phyloP scores from a whole-genome alignment of 2,329 filamentous ascomycete species.

The Eutypa lata region DNA sequence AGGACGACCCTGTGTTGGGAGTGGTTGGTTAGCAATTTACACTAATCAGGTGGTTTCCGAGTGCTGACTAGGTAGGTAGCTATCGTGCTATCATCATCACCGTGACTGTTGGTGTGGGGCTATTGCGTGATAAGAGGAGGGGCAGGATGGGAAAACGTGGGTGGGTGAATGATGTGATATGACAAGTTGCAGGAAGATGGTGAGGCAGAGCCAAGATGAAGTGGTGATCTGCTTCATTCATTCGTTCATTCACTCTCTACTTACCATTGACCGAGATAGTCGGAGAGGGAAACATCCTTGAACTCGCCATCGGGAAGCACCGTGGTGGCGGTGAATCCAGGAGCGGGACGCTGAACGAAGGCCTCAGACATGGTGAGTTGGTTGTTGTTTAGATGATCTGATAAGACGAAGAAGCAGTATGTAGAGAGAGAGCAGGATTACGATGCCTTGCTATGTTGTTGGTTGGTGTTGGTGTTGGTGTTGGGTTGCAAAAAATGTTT shows the following conservation, averaged over 20 bases:
- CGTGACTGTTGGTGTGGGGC: not conserved
- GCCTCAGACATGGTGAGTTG: constrained; percentile 27
- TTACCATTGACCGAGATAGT: constrained; percentile 47
- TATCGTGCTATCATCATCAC: too few species aligned
- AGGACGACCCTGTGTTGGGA: constrained; percentile 54
- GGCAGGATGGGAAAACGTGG: constrained; percentile 2
- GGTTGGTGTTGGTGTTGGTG: not conserved
- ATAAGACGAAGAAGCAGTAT: too few species aligned
- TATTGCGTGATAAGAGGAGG: not conserved
- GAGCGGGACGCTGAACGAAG: constrained; percentile 47
- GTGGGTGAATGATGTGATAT: not conserved
- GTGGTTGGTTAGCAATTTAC: too few species aligned
- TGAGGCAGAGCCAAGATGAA: too few species aligned
- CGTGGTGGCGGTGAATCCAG: constrained; percentile 46
- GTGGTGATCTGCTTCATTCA: not conserved
- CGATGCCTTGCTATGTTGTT: not conserved
- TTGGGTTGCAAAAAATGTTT: not conserved
- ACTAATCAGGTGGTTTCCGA: too few species aligned
- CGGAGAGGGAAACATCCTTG: constrained; percentile 43
- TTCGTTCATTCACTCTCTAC: too few species aligned
- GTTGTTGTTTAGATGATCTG: not conserved
- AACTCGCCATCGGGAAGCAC: constrained; percentile 47
- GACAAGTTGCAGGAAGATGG: too few species aligned
- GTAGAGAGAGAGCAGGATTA: too few species aligned
- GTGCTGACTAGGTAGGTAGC: too few species aligned